Conservation (phyloP, 2,329 filamentous ascomycete species). For the Pestalotiopsis sp. region DNA sequence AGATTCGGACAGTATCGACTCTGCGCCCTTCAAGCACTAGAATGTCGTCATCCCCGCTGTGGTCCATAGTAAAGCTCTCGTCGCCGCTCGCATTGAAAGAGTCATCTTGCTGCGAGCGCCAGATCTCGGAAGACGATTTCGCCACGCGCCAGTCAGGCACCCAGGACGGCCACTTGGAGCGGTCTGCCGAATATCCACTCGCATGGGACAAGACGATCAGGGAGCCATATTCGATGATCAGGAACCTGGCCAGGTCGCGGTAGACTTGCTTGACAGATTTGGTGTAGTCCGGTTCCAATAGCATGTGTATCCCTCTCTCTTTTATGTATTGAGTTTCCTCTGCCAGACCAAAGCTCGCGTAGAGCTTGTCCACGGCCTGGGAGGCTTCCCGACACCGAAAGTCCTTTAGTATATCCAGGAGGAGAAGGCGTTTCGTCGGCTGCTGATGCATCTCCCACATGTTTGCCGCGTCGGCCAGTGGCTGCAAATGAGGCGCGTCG, state of each 20-base stretch:
- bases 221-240: constrained; percentile 1
- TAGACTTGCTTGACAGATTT: constrained; percentile 12
- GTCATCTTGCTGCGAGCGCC: not conserved
- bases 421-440: not conserved
- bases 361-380: constrained; percentile 1
- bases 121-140: constrained; percentile 20
- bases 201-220: not conserved
- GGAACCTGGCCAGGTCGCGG: constrained; percentile 12
- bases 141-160: constrained; percentile 16
- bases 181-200: not conserved
- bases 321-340: constrained; percentile 6
- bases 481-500: not conserved
- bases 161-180: constrained; percentile 17
- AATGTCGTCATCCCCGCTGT: not conserved
- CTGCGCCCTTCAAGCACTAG: constrained; percentile 18
- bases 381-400: not conserved
- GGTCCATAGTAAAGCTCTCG: not conserved
- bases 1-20: constrained; percentile 17
- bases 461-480: not conserved
- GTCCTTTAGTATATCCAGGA: not conserved
- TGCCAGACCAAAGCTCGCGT: constrained; percentile 8
- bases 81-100: not conserved
- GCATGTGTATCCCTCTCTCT: constrained; percentile 1
- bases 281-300: constrained; percentile 16
- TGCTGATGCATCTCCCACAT: not conserved